Base-by-base conservation (phyloP, 768 basidiomycete genomes). In the Leucogyrophana mollusca region DNA sequence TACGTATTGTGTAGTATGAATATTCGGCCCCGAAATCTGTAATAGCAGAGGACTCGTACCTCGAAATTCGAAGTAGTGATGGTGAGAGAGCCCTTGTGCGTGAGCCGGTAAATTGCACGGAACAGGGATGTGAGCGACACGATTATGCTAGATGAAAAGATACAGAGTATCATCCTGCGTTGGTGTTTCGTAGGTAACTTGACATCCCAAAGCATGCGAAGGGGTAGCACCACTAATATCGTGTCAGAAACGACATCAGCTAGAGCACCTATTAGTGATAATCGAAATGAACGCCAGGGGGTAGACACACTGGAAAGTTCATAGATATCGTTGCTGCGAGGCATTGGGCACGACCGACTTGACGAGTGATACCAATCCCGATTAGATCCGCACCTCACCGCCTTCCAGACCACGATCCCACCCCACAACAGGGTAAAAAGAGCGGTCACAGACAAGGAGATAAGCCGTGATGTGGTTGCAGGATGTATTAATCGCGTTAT, bases 401-500 rank as follows among this genome's bases (percentile, higher is more conserved):
- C 46, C 21, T 49, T 46, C 17, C 32, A 30, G 2, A 25, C 49
- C n/a, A 54, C 9, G 14, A 45, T 1, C 1, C 32, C 47, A 3
- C 24, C 32, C 34, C 57, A 57, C 1, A 38, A 1, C 13, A 53
- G 20, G 20, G 50, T 20, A 36, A 54, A 58, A 4, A 58, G 17
- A 4, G 17, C 1, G 18, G 44, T 37, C 23, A 30, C 27, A 60
- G 45, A 14, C 8, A 1, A 20, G 54, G 33, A 10, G 52, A 43
- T 20, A 34, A 41, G 17, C 18, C 27, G 9, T 50, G 45, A 42
- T 57, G 52, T 8, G 44, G 40, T 30, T 43, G 59, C 10, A 22
- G 25, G 8, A 4, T 51, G 56, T 39, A 60, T 44, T 6, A 57
- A 33, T 14, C 57, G 57, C 41, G 47, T 18, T 20, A 60, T 51